Percentiles rank a stretch among this genome's conserved stretches.
These are phyloP conservation scores for Suhomyces coccinellae DNA, from an alignment of 1,139 yeast species.

Conservation along the genomic window DNA sequence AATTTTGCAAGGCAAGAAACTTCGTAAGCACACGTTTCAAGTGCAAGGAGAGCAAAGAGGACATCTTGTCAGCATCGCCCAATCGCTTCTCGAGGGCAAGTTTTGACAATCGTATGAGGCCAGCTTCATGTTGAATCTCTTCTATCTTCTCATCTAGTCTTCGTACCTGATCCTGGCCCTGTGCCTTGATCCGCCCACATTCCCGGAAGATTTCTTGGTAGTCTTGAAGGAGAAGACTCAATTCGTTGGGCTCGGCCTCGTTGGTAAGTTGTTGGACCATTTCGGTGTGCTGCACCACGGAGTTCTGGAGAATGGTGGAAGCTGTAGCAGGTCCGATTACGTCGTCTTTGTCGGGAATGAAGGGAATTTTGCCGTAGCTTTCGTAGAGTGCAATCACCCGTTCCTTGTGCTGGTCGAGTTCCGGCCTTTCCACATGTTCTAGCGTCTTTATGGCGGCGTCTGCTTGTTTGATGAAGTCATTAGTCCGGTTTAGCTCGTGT, in stretches of 20 bases:
- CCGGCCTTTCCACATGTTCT: constrained; percentile 4
- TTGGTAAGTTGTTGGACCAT: constrained; percentile 9
- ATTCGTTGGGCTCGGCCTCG: background rate
- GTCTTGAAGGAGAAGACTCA: constrained; percentile 10
- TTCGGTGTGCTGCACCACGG: constrained; percentile 21
- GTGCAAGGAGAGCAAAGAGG: constrained; percentile 12
- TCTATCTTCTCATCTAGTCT: constrained; percentile 4
- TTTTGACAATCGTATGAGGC: background rate
- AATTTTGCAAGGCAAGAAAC: constrained; percentile 26
- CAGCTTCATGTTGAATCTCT: background rate
- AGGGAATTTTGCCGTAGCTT: constrained; percentile 32
- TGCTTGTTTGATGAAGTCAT: constrained; percentile 31
- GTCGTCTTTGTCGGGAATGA: constrained; percentile 37
- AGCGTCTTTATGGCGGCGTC: constrained; percentile 24
- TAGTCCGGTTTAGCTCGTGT: constrained; percentile 31
- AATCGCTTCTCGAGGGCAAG: background rate
- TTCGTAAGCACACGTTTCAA: constrained; percentile 26
- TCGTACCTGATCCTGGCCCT: constrained; percentile 6
- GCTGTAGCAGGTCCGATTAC: constrained; percentile 40
- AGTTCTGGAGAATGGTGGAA: constrained; percentile 21
- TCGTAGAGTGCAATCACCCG: constrained; percentile 26
- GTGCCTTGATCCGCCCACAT: constrained; percentile 1
- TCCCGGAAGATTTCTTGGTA: constrained; percentile 8
- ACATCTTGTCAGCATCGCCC: constrained; percentile 7
- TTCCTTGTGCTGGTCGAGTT: background rate